Evolutionary conservation across 2,329 filamentous ascomycete genomes (phyloP), one percentile per base, ranked within the genome.

Genomic region (Colletotrichum sp.): DNA sequence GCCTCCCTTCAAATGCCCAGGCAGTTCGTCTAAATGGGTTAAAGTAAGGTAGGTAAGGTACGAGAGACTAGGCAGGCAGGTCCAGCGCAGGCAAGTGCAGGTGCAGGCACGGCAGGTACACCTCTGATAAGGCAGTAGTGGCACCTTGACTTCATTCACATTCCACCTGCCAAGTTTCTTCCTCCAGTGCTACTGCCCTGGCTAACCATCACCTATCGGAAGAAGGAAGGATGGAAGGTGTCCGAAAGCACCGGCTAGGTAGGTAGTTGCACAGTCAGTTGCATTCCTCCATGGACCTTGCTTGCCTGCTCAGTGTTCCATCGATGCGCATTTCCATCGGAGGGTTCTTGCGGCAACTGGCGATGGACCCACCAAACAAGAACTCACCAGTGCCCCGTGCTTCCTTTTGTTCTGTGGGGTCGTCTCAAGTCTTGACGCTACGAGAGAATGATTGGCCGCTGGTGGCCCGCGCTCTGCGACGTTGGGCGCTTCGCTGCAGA

Each of bases 381-480:
- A 69, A 73, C 34, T 55, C 44, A 24, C 59, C 67, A 72, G n/a
- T 75, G 70, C 73, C 73, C 70, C 64, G 73, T 75, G 63, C 73
- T 63, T 65, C 69, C 34, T 57, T 22, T 36, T n/a, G 28, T 66
- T 63, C 24, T 48, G 44, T 60, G 64, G 64, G 44, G 71, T 60
- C 64, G 71, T 76, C 70, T 76, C 70, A 66, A 69, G 74, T 74
- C 71, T 69, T 55, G 74, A 76, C 48, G 74, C 64, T 73, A 36
- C 26, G n/a, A 64, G 16, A 48, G 65, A 75, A 63, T 68, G 69
- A 75, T 75, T 75, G 73, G 73, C 57, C 55, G 57, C 6, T 22
- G 57, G 22, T 63, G 73, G 73, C 69, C 73, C 44, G 69, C 39
- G 69, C 69, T 68, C 57, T 73, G 59, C 44, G 48, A 65, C 70